These are phyloP conservation scores for Geosmithia morbida DNA, from an alignment of 2,329 filamentous ascomycete species.

Conservation along the genomic window DNA sequence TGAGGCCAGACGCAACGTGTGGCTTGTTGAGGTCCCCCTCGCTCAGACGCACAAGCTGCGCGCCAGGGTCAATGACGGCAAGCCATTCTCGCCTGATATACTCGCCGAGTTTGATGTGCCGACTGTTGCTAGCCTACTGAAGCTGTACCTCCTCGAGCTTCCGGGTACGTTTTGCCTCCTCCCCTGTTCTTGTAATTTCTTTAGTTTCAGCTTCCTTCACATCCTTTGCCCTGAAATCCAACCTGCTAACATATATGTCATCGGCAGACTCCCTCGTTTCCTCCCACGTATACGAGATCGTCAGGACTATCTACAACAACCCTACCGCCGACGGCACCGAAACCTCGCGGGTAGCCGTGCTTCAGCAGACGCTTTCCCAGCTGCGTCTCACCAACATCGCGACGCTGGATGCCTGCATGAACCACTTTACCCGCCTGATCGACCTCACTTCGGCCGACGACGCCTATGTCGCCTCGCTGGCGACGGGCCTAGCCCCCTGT, in stretches of 20 bases:
- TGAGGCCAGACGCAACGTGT: constrained; percentile 80
- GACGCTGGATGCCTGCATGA: constrained; percentile 95
- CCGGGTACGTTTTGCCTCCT: constrained; percentile 50
- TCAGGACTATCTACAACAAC: constrained; percentile 90
- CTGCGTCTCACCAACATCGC: constrained; percentile 94
- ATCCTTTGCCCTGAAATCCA: constrained; percentile 10
- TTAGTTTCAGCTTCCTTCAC: background rate
- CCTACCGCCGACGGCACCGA: constrained; percentile 65
- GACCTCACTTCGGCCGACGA: constrained; percentile 95
- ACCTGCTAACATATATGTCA: background rate
- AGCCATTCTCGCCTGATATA: constrained; percentile 58
- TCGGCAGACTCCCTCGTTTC: constrained; percentile 83
- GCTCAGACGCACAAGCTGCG: constrained; percentile 74
- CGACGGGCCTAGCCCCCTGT: constrained; percentile 65
- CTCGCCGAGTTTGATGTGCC: constrained; percentile 86
- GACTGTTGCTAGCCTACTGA: constrained; percentile 82
- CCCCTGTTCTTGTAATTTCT: background rate
- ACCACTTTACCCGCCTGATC: constrained; percentile 92
- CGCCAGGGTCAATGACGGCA: constrained; percentile 73
- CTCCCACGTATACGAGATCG: constrained; percentile 95
- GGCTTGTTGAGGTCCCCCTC: constrained; percentile 86
- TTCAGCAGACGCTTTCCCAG: constrained; percentile 92
- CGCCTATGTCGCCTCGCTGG: constrained; percentile 61
- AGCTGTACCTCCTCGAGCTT: constrained; percentile 87
- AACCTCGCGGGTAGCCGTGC: constrained; percentile 68